A percentile compares a stretch with the other conserved stretches of the same genome.
Evolutionary conservation across 352 stramenopile species (phyloP).

Genomic region (Phytophthora lateralis): DNA sequence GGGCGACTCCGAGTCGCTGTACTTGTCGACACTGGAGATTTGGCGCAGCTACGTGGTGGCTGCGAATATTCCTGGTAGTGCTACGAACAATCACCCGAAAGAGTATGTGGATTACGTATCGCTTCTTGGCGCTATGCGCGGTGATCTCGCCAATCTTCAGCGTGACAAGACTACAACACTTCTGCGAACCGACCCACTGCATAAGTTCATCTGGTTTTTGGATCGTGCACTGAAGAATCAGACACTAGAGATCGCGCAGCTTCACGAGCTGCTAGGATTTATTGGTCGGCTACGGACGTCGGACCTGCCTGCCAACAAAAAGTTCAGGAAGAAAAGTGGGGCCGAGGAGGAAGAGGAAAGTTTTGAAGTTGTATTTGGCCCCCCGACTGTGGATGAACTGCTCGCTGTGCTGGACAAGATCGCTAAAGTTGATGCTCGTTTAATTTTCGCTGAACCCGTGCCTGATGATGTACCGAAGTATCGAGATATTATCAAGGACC

Average conservation of each 20-base stretch:
- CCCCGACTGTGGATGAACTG: constrained; percentile 74
- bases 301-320: constrained; percentile 78
- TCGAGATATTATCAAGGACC: constrained; percentile 80
- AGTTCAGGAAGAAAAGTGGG: constrained; percentile 70
- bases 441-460: constrained; percentile 88
- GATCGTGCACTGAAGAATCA: constrained; percentile 83
- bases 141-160: constrained; percentile 81
- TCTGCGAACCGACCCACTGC: constrained; percentile 73
- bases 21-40: constrained; percentile 80
- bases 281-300: constrained; percentile 72
- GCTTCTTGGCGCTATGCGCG: constrained; percentile 80
- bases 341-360: constrained; percentile 80
- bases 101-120: constrained; percentile 87
- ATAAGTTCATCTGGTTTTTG: constrained; percentile 92
- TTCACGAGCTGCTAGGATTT: constrained; percentile 74
- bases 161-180: constrained; percentile 78
- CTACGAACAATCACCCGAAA: constrained; percentile 61
- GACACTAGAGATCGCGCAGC: constrained; percentile 64
- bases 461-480: constrained; percentile 87
- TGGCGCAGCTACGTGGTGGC: constrained; percentile 75
- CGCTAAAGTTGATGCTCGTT: constrained; percentile 66
- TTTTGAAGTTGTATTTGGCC: constrained; percentile 80
- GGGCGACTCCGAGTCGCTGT: constrained; percentile 83
- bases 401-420: constrained; percentile 83
- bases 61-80: constrained; percentile 68